A percentile compares a stretch with the other conserved stretches of the same genome.
Conservation (phyloP, 2,329 filamentous ascomycete species). For the Colletotrichum sp. region DNA sequence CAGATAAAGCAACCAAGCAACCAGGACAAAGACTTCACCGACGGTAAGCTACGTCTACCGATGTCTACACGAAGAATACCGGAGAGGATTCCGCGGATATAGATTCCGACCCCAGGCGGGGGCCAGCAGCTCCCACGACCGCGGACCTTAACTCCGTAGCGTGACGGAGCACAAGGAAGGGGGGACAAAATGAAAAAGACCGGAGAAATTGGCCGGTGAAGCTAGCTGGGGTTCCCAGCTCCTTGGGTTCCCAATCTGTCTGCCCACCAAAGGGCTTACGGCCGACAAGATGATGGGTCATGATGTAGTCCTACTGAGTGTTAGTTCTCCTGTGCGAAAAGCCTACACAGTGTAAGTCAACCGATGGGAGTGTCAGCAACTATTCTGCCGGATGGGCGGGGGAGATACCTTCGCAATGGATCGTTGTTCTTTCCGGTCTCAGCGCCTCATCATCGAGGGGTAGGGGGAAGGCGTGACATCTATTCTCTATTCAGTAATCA, state of each 20-base stretch:
- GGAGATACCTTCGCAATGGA: background rate
- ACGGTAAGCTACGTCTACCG: background rate
- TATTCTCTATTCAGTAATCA: background rate
- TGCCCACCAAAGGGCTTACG: background rate
- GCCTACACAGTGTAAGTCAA: background rate
- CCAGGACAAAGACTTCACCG: background rate
- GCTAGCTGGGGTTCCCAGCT: background rate
- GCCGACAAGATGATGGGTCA: background rate
- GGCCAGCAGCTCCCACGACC: background rate
- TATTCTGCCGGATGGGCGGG: background rate
- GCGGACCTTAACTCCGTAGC: background rate
- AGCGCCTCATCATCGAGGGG: background rate
- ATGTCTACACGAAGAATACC: background rate
- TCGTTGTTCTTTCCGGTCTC: background rate
- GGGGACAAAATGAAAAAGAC: background rate
- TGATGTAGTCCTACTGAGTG: background rate
- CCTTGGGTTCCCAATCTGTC: background rate
- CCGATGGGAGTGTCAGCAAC: background rate
- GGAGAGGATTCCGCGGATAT: background rate
- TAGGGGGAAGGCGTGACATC: background rate
- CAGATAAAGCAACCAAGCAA: background rate
- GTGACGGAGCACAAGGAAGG: background rate
- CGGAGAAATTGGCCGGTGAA: background rate
- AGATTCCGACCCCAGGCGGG: background rate
- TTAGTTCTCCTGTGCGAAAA: background rate